These are phyloP conservation scores for Stagonosporopsis vannaccii DNA, from an alignment of 2,329 filamentous ascomycete species.

Conservation along the genomic window DNA sequence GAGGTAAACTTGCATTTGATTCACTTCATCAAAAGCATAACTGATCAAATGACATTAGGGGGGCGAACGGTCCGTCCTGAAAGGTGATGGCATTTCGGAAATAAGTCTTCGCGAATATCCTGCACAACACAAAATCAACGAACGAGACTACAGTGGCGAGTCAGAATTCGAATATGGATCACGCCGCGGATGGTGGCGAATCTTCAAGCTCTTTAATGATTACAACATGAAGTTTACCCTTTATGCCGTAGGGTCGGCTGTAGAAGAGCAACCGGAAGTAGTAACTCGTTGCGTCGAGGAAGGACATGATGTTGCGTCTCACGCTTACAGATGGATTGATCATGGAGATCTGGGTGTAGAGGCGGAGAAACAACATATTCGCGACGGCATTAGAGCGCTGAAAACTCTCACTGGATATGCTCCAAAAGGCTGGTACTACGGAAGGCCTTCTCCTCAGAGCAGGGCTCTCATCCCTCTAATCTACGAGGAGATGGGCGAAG, in stretches of 20 bases:
- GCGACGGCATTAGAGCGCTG: conserved; percentile 5
- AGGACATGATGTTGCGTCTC: conserved; percentile 60
- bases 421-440: conserved; percentile 60
- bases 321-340: conserved; percentile 62
- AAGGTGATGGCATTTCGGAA: conserved; percentile 44
- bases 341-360: conserved; percentile 57
- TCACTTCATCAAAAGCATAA: background rate
- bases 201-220: conserved; percentile 59
- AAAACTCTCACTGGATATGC: conserved; percentile 12
- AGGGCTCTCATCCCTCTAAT: conserved; percentile 13
- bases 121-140: conserved; percentile 47
- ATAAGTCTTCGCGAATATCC: conserved; percentile 48
- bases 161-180: conserved; percentile 62
- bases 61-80: conserved; percentile 18
- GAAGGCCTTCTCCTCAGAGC: conserved; percentile 54
- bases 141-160: conserved; percentile 57
- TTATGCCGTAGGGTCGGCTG: conserved; percentile 59
- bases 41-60: background rate
- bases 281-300: conserved; percentile 57
- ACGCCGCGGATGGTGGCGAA: conserved; percentile 59
- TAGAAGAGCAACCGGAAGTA: conserved; percentile 59
- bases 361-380: conserved; percentile 57
- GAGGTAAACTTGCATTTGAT: background rate
- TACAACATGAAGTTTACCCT: conserved; percentile 60
- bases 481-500: conserved; percentile 58